phyloP scores from a whole-genome alignment of 192 early-diverging fungal genomes.

The Nowakowskiella sp. region DNA sequence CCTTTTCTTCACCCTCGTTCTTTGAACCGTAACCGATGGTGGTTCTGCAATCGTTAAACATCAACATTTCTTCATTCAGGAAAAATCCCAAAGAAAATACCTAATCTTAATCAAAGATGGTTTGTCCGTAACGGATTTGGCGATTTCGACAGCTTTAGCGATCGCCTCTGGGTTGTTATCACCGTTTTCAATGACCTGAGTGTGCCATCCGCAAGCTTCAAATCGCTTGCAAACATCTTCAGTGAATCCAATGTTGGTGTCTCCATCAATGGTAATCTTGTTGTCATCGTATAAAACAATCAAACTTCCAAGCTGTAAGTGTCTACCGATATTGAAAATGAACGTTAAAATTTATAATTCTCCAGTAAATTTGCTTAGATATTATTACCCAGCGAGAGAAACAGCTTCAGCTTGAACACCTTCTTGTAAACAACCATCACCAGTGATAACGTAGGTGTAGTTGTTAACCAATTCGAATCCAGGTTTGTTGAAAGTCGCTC shows the following conservation, averaged over 20 bases:
- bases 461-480: constrained; percentile 81
- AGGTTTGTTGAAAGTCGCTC: constrained; percentile 85
- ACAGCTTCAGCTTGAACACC: constrained; percentile 88
- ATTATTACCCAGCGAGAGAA: constrained; percentile 77
- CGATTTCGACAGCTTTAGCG: constrained; percentile 64
- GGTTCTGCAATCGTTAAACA: constrained; percentile 43
- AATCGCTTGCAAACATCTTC: constrained; percentile 84
- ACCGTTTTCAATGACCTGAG: constrained; percentile 65
- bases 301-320: constrained; percentile 86
- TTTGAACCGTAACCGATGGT: constrained; percentile 91
- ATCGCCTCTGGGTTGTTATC: constrained; percentile 68
- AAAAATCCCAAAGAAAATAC: constrained; percentile 5
- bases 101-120: constrained; percentile 80
- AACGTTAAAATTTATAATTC: constrained; percentile 6
- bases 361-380: not conserved
- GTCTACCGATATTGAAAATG: constrained; percentile 29
- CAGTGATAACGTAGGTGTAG: constrained; percentile 72
- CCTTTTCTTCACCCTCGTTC: constrained; percentile 75
- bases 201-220: constrained; percentile 93
- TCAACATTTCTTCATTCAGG: no score
- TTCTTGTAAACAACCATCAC: constrained; percentile 98
- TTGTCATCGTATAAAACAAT: constrained; percentile 96
- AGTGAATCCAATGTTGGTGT: constrained; percentile 67
- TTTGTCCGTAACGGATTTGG: constrained; percentile 78
- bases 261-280: constrained; percentile 83